Base-by-base conservation (phyloP, 2,329 filamentous ascomycete species). In the Colletotrichum camelliae region DNA sequence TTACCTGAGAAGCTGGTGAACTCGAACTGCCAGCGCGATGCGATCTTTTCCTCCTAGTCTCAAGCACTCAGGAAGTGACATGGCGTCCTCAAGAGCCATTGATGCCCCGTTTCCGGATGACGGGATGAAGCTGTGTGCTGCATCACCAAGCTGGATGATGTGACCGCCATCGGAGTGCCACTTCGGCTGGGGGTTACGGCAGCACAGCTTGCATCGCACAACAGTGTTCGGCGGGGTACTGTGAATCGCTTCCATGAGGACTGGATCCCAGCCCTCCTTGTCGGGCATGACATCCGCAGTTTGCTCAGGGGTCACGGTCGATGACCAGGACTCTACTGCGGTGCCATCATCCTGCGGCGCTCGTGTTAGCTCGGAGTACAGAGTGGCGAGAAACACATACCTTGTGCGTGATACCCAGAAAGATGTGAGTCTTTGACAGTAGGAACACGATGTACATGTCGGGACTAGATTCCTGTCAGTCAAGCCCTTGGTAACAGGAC, bases 121-220 rank as follows among this genome's bases (percentile, higher is more conserved):
- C 0, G 79, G 79, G 1, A 79, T 67, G 48, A 79, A 79, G 15
- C 67, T 74, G 55, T 80, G 79, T 7, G 79, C 79, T 8, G 66
- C 64, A 65, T 80, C 79, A 3, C 79, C 79, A 3, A 80, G 27
- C 43, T 79, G 77, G 4, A 79, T 62, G 21, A 80, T 71, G 7
- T 77, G 70, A 8, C 77, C 78, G 12, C 57, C 64, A 4, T 39
- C 37, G 3, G 76, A 78, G 2, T 70, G 69, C 78, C 78, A 79
- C 27, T 72, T 60, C 4, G 65, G 68, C 12, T 69, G 77, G 2
- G 74, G 67, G 35, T 79, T 58, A 18, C 78, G 76, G 70, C 67
- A 73, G 5, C 72, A 43, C 24, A 79, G 39, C 27, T 69, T 69
- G 75, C 77, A 79, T 48, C 76, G 55, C 7, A 77, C 58, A 5